Base-by-base conservation (phyloP, 2,329 filamentous ascomycete genomes). In the Pseudogymnoascus sp. region DNA sequence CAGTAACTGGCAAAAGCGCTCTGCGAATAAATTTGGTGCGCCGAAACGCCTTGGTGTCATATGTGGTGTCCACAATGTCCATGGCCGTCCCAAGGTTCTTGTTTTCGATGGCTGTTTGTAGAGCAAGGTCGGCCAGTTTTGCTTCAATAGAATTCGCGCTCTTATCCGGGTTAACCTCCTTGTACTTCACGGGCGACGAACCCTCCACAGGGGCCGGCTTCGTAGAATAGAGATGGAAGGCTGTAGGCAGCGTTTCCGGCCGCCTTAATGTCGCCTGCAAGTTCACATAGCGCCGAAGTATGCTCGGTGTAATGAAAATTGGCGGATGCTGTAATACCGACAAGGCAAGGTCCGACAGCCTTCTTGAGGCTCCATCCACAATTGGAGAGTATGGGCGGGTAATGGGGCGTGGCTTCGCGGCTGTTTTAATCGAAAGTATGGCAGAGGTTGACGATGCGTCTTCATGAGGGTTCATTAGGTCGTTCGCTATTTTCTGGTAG, bases 51-150 rank as follows among this genome's bases (percentile, higher is more conserved):
- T 80, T 82, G 2, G 85, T 80, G 62, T 81, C 81, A 72, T 88
- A 91, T 35, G 86, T 84, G 59, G 82, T 83, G 65, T 91, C 85
- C 61, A 93, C 82, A 61, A 93, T 85, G 61, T 85, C 85, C 42
- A 97, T 82, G 4, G 91, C 88, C 2, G 92, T 82, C 25, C 87
- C 81, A 15, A 99, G 79, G 72, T 95, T 86, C 74, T 88, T 89
- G 61, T 87, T 83, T 58, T 87, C 82, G 68, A 97, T 90, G 40
- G 94, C 93, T 2, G 87, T 83, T 64, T 89, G 82, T 55, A 99
- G 80, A 1, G 93, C 93, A 66, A 80, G 78, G 63, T 89, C 84
- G 25, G 91, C 90, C 7, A 90, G 78, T 3, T 80, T 77, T n/a
- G 81, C 72, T 13, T 90, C 85, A 29, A 97, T 83, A 9, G 92